phyloP scores from a whole-genome alignment of 139 green algal species.

The Chlamydomonas urium region DNA sequence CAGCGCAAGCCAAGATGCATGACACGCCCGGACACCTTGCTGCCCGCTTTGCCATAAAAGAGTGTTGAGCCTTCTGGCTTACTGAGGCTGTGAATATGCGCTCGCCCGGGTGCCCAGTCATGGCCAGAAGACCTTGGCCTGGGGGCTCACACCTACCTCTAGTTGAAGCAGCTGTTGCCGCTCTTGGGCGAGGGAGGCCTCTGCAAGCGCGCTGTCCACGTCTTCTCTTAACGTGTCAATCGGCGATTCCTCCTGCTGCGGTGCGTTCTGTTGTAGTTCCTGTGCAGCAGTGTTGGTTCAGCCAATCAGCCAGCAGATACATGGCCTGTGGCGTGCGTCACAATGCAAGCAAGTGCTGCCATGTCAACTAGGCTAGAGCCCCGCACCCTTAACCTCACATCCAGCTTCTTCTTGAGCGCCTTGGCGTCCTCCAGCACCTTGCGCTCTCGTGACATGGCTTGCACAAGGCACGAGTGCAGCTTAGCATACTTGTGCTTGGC shows the following conservation, averaged over 20 bases:
- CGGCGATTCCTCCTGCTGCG: too few relatives aligned
- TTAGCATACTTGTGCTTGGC: conserved; percentile 35
- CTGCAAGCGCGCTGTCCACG: conserved; percentile 57
- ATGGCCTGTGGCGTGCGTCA: too few relatives aligned
- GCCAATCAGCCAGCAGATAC: too few relatives aligned
- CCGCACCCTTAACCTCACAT: conserved; percentile 33
- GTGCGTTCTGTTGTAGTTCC: too few relatives aligned
- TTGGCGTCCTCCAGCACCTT: conserved; percentile 41
- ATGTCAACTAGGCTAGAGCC: too few relatives aligned
- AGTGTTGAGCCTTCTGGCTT: too few relatives aligned
- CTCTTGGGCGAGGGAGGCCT: conserved; percentile 62
- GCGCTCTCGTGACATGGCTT: conserved; percentile 49
- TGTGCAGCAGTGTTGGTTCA: too few relatives aligned
- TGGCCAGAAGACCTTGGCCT: too few relatives aligned
- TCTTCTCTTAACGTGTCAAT: conserved; percentile 62
- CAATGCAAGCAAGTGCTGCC: neutral
- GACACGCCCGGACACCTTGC: too few relatives aligned
- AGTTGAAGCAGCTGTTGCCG: conserved; percentile 59
- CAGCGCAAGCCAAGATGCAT: too few relatives aligned
- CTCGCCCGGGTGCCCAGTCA: neutral
- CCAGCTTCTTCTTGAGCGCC: conserved; percentile 42
- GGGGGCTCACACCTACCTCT: conserved; percentile 47
- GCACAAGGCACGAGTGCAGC: conserved; percentile 41
- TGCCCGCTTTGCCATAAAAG: too few relatives aligned
- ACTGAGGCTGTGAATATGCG: too few relatives aligned